A percentile compares a stretch with the other conserved stretches of the same genome.
Conservation (phyloP, 371 early-diverging fungal species). For the Lichtheimia corymbifera region DNA sequence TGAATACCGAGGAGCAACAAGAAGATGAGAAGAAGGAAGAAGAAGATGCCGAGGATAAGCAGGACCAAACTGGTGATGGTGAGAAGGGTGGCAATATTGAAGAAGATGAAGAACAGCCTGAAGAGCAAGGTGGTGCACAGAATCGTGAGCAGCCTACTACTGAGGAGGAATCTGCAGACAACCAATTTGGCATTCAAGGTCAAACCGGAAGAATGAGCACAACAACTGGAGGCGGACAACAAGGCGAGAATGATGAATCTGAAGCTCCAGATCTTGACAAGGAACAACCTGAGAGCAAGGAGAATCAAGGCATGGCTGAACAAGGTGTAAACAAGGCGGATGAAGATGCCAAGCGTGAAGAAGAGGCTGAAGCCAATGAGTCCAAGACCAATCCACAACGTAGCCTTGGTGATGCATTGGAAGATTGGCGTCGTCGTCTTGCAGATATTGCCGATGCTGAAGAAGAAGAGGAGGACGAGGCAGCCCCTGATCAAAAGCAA, state of each 20-base stretch:
- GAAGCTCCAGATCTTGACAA: constrained; percentile 35
- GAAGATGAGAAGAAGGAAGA: constrained; percentile 40
- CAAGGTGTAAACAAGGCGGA: constrained; percentile 45
- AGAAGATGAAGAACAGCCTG: constrained; percentile 37
- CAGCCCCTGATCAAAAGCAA: constrained; percentile 41
- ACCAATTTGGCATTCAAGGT: constrained; percentile 73
- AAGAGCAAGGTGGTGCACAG: constrained; percentile 32
- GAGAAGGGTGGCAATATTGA: constrained; percentile 31
- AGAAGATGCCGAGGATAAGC: constrained; percentile 50
- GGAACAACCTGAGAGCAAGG: constrained; percentile 29
- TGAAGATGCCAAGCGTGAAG: constrained; percentile 27
- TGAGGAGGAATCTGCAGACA: constrained; percentile 54
- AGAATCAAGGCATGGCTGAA: constrained; percentile 42
- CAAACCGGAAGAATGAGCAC: constrained; percentile 60
- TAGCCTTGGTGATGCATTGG: constrained; percentile 86
- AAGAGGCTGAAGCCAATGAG: constrained; percentile 31
- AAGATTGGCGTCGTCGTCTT: constrained; percentile 86
- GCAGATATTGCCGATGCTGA: constrained; percentile 62
- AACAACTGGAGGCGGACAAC: constrained; percentile 40
- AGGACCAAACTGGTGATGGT: constrained; percentile 11
- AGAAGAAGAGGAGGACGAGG: constrained; percentile 52
- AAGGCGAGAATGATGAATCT: constrained; percentile 34
- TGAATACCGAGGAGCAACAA: constrained; percentile 19
- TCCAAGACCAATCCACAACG: constrained; percentile 69
- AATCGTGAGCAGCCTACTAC: constrained; percentile 50